Evolutionary conservation across 768 basidiomycete genomes (phyloP).

Genomic region (Termitomyces sp.): DNA sequence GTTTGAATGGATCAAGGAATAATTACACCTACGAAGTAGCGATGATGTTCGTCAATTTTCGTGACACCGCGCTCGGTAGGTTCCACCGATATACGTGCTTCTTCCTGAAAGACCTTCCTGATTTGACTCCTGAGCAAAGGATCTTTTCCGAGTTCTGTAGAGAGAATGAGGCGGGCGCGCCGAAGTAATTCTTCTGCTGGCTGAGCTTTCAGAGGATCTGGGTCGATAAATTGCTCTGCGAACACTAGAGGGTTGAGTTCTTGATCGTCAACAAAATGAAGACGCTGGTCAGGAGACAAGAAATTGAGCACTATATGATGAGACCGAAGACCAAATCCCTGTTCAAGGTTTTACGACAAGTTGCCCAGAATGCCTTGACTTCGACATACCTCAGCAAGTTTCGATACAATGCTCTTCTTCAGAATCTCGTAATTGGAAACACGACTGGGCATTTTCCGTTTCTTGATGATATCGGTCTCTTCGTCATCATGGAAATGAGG

Average conservation of each 20-base stretch:
- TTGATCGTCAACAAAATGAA: constrained; percentile 76
- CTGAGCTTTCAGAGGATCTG: constrained; percentile 52
- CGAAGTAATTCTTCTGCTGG: constrained; percentile 63
- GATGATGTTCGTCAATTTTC: constrained; percentile 72
- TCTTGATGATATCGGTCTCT: constrained; percentile 47
- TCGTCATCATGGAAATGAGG: constrained; percentile 70
- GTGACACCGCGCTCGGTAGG: constrained; percentile 84
- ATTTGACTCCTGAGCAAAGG: constrained; percentile 78
- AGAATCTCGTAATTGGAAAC: constrained; percentile 80
- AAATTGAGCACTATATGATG: constrained; percentile 87
- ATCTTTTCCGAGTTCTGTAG: constrained; percentile 90
- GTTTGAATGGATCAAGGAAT: not conserved
- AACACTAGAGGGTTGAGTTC: constrained; percentile 72
- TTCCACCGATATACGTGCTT: constrained; percentile 70
- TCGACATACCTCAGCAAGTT: constrained; percentile 68
- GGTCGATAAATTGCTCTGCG: constrained; percentile 83
- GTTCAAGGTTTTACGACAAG: constrained; percentile 1
- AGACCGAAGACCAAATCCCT: constrained; percentile 84
- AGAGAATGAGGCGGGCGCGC: constrained; percentile 76
- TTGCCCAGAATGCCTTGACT: not conserved
- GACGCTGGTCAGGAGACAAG: constrained; percentile 41
- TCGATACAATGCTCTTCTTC: constrained; percentile 72
- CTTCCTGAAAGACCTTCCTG: constrained; percentile 66
- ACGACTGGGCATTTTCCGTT: constrained; percentile 78
- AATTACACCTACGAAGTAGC: constrained; percentile 51